Base-by-base conservation (phyloP, 495 filamentous ascomycete genomes). In the Pseudoneurospora amorphoporcata region DNA sequence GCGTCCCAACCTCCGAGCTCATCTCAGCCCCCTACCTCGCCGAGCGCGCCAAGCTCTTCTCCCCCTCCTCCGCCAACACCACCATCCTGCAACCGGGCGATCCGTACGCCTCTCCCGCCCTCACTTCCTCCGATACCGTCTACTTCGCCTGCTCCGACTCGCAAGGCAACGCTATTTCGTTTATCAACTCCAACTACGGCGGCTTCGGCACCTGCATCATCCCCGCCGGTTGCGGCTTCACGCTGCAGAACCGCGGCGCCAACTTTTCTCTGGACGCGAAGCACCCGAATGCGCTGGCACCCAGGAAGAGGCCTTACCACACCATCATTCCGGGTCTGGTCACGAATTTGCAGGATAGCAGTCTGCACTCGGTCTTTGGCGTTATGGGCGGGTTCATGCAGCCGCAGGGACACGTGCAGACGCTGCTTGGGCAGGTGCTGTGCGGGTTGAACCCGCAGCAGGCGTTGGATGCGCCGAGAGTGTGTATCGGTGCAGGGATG, bases 301-400 rank as follows among this genome's bases (percentile, higher is more conserved):
- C 94, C 1, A 79, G 87, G n/a, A 98, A 98, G 83, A 81, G 95
- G 19, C 96, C 95, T 0, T 99, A 98, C 79, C 96, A 98, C 79
- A 99, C 95, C 70, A 98, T 99, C 81, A 99, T 99, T 77, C 94
- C 95, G 0, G 94, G 92, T 0, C 86, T 98, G 80, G 87, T 95
- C 68, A 98, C 95, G 4, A 92, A 94, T 73, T 77, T 88, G 2
- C 84, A 82, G 17, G 93, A 95, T 74, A 86, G 86, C 23, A 88
- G 84, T 19, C 81, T 99, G 72, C 91, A 97, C 77, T 89, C 88
- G 45, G 92, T 97, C 0, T 97, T 93, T 75, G 96, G 95, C 68
- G 94, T 97, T 68, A 98, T 98, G 95, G 95, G 95, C 73, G 95
- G 95, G 40, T 97, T 94, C 82, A 98, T 99, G 96, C 95, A 99